Evolutionary conservation across 345 rosid species (phyloP).

Genomic region (Dovyalis caffra): DNA sequence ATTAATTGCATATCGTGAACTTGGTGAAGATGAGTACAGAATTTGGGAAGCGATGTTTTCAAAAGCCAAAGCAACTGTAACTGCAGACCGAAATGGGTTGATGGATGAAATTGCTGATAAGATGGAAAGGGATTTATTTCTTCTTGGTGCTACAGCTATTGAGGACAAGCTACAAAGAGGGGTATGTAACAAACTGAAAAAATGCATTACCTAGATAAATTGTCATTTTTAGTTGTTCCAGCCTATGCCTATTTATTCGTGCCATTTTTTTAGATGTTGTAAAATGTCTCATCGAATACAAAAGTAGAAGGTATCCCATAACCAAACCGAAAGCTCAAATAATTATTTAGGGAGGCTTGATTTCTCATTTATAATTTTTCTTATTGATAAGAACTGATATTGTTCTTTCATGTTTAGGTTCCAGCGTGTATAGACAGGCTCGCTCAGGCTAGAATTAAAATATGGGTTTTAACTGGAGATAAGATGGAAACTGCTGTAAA

Average conservation of each 20-base stretch:
- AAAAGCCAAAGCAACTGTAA: conserved; percentile 52
- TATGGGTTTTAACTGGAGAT: conserved; percentile 95
- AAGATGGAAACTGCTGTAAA: conserved; percentile 89
- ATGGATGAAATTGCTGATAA: conserved; percentile 55
- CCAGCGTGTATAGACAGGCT: conserved; percentile 73
- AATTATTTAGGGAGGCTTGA: background rate
- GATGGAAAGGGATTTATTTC: conserved; percentile 69
- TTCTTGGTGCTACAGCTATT: conserved; percentile 93
- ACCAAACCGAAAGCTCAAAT: background rate
- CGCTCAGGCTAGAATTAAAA: conserved; percentile 66
- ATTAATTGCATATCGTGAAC: conserved; percentile 72
- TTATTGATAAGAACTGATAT: conserved; percentile 3
- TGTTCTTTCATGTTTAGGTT: conserved; percentile 45
- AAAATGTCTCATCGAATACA: background rate
- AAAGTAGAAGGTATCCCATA: background rate
- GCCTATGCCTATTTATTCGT: background rate
- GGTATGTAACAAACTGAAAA: conserved; percentile 40
- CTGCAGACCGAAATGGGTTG: conserved; percentile 51
- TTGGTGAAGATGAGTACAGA: conserved; percentile 57
- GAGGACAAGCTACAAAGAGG: conserved; percentile 91
- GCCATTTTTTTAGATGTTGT: background rate
- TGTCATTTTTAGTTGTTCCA: background rate
- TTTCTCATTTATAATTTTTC: conserved; percentile 4
- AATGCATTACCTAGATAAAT: background rate
- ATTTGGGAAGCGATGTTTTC: conserved; percentile 58